Percentiles rank a stretch among this genome's conserved stretches.
phyloP scores from a whole-genome alignment of 2,329 filamentous ascomycete species.

The Plectosphaerella sp. region DNA sequence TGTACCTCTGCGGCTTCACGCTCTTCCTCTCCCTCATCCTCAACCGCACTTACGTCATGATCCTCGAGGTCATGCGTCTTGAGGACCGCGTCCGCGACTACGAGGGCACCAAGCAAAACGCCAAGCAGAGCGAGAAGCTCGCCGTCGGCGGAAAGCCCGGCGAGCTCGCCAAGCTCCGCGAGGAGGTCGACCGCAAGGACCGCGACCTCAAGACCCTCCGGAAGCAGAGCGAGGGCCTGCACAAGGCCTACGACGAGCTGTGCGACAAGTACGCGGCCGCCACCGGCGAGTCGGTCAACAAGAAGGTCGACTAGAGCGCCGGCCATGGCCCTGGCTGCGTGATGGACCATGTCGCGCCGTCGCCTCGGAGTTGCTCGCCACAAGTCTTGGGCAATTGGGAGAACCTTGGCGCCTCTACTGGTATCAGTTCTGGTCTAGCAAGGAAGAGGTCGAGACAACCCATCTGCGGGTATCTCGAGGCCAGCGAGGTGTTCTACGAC shows the following conservation, averaged over 20 bases:
- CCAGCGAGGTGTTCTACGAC: no score
- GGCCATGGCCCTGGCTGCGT: no score
- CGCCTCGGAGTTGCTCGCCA: no score
- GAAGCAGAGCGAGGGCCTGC: conserved; percentile 84
- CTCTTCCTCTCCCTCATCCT: conserved; percentile 97
- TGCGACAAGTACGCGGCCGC: conserved; percentile 73
- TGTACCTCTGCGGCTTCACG: conserved; percentile 99
- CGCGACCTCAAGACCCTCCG: conserved; percentile 81
- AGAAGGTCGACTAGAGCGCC: conserved; percentile 52
- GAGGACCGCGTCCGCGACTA: conserved; percentile 87
- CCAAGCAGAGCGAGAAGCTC: conserved; percentile 68
- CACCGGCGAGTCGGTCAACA: conserved; percentile 39
- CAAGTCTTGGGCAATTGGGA: no score
- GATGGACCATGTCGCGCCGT: no score
- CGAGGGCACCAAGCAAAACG: conserved; percentile 52
- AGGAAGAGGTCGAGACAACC: no score
- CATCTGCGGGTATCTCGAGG: no score
- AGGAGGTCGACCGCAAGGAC: conserved; percentile 74
- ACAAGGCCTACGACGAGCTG: conserved; percentile 79
- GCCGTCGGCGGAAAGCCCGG: conserved; percentile 68
- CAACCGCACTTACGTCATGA: conserved; percentile 98
- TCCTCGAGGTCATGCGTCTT: conserved; percentile 82
- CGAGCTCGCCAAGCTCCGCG: conserved; percentile 66
- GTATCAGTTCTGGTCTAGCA: no score
- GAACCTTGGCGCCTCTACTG: no score